Conservation (phyloP, 805 yeast genomes). For the Brettanomyces nanus region DNA sequence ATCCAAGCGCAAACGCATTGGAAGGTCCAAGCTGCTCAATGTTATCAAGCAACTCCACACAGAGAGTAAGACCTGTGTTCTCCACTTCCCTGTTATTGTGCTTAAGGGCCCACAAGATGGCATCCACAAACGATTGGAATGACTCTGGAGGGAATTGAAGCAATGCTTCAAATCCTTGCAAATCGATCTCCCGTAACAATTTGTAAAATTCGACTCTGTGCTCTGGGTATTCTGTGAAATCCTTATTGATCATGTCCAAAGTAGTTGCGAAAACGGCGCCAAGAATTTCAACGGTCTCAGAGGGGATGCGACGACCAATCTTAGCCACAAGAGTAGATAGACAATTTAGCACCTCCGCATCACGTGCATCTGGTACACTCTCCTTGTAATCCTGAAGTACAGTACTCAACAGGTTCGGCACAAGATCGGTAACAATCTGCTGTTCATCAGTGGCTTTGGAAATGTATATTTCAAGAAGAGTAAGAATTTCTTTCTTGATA, state of each 20-base stretch:
- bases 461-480: conserved; percentile 81
- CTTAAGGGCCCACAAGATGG: conserved; percentile 96
- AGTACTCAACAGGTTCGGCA: conserved; percentile 75
- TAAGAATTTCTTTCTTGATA: conserved; percentile 87
- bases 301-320: conserved; percentile 83
- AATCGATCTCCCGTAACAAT: conserved; percentile 77
- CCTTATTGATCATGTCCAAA: conserved; percentile 89
- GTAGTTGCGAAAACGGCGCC: conserved; percentile 94
- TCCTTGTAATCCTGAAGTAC: conserved; percentile 82
- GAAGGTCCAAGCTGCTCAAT: conserved; percentile 64
- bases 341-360: conserved; percentile 94
- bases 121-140: conserved; percentile 83
- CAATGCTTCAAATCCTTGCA: conserved; percentile 78
- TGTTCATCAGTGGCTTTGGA: conserved; percentile 80
- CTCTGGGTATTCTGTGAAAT: conserved; percentile 94
- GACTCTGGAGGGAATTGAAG: conserved; percentile 86
- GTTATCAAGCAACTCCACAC: conserved; percentile 75
- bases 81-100: conserved; percentile 97
- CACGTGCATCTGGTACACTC: conserved; percentile 93
- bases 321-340: conserved; percentile 83
- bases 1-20: conserved; percentile 70
- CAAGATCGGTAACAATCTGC: conserved; percentile 73
- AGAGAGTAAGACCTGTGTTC: conserved; percentile 78
- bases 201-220: conserved; percentile 95
- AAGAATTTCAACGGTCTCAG: conserved; percentile 77